phyloP scores from a whole-genome alignment of 345 rosid species.

The Diplotaxis tenuifolia region DNA sequence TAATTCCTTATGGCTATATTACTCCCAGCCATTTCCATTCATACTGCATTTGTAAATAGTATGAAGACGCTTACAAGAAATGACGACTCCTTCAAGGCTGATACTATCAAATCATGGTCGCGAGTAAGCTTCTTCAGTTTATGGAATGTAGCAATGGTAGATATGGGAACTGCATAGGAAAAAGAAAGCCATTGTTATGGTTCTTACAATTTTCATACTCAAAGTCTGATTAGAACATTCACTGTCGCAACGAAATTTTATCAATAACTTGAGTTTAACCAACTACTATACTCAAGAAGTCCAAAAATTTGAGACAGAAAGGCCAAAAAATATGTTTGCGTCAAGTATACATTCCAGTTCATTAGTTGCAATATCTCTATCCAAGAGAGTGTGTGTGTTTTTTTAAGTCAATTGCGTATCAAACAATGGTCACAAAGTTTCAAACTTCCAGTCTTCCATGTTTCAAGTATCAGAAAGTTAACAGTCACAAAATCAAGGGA shows the following conservation, averaged over 20 bases:
- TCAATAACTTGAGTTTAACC: background rate
- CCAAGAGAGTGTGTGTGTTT: background rate
- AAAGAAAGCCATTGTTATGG: background rate
- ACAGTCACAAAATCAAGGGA: too few species aligned
- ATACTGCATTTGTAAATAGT: background rate
- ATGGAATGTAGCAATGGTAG: constrained; percentile 65
- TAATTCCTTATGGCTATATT: background rate
- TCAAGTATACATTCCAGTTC: background rate
- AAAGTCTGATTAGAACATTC: background rate
- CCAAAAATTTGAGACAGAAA: constrained; percentile 42
- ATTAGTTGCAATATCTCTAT: constrained; percentile 37
- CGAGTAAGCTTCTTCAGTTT: constrained; percentile 79
- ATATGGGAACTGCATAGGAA: constrained; percentile 64
- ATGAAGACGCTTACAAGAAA: constrained; percentile 53
- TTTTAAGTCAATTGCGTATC: background rate
- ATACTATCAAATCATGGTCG: constrained; percentile 46
- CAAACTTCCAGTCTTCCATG: background rate
- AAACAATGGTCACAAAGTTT: background rate
- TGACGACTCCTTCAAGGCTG: constrained; percentile 76
- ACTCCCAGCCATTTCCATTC: background rate
- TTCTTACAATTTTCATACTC: background rate
- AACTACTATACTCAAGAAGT: background rate
- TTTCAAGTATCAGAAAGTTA: background rate
- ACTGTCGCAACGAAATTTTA: background rate
- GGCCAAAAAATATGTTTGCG: background rate